phyloP scores from a whole-genome alignment of 176 grass and related monocot genomes.

The Carex myosuroides region DNA sequence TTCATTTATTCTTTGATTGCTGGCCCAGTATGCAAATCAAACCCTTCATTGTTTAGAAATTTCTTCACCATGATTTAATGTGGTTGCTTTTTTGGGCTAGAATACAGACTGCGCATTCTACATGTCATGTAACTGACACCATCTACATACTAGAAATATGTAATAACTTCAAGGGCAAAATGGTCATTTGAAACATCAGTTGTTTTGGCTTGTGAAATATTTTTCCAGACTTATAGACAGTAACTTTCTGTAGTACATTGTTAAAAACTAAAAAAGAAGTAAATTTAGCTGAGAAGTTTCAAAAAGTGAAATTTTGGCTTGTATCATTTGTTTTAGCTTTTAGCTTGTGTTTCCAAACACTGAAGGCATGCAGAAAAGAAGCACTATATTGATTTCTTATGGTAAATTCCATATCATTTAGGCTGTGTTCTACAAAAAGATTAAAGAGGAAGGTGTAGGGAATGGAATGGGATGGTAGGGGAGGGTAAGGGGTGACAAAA shows the following conservation, averaged over 20 bases:
- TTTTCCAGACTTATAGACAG: background rate
- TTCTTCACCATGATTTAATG: background rate
- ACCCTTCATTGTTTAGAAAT: background rate
- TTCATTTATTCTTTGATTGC: background rate
- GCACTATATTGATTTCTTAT: background rate
- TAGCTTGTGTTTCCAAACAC: background rate
- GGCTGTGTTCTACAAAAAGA: background rate
- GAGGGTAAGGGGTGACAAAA: background rate
- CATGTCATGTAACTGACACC: background rate
- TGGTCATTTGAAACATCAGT: background rate
- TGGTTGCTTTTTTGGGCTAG: background rate
- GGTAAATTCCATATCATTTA: background rate
- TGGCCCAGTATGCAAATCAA: background rate
- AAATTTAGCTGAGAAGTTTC: background rate
- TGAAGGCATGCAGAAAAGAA: background rate
- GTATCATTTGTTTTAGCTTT: background rate
- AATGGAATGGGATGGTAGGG: background rate
- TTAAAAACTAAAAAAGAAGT: background rate
- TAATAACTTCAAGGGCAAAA: background rate
- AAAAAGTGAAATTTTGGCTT: background rate
- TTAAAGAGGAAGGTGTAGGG: background rate
- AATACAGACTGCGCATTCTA: background rate
- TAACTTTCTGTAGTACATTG: background rate
- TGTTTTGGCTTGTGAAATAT: background rate
- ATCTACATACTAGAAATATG: background rate